These are phyloP conservation scores for Trichoderma harzianum DNA, from an alignment of 2,329 filamentous ascomycete genomes.

Conservation along the genomic window DNA sequence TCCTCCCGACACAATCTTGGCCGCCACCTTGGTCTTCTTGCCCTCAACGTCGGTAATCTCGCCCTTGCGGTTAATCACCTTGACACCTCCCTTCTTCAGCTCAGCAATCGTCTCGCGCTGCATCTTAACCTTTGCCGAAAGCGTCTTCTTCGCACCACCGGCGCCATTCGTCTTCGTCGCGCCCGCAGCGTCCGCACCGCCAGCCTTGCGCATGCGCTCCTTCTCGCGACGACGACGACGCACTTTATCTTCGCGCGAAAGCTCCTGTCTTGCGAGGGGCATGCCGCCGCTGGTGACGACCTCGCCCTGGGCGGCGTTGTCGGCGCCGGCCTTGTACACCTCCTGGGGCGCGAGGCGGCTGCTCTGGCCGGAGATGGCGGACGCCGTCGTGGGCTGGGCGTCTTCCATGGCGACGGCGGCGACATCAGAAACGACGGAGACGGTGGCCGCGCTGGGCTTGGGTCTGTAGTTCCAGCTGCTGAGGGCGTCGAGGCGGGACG, in stretches of 20 bases:
- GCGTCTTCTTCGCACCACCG: slow-evolving; percentile 39
- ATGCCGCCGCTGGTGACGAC: slow-evolving; percentile 74
- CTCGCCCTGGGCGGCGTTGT: slow-evolving; percentile 63
- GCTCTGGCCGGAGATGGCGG: slow-evolving; percentile 63
- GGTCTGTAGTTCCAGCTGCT: slow-evolving; percentile 96
- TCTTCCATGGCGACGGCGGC: slow-evolving; percentile 95
- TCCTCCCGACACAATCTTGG: slow-evolving; percentile 50
- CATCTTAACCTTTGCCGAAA: slow-evolving; percentile 55
- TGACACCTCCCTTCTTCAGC: slow-evolving; percentile 81
- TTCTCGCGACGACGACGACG: slow-evolving; percentile 76
- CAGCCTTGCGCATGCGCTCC: slow-evolving; percentile 74
- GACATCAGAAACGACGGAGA: slow-evolving; percentile 86
- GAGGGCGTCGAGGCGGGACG: slow-evolving; percentile 77
- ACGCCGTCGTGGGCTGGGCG: slow-evolving; percentile 78
- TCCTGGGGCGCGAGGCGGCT: slow-evolving; percentile 91
- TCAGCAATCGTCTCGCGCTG: slow-evolving; percentile 56
- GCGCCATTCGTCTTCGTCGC: slow-evolving; percentile 21
- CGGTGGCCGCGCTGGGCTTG: slow-evolving; percentile 72
- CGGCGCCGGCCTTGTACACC: slow-evolving; percentile 78
- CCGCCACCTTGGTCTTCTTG: slow-evolving; percentile 59
- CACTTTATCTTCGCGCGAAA: slow-evolving; percentile 81
- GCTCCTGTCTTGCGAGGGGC: slow-evolving; percentile 77
- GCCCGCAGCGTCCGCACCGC: slow-evolving; percentile 37
- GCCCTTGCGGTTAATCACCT: slow-evolving; percentile 87
- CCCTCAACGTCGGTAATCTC: slow-evolving; percentile 81